These are phyloP conservation scores for Mycena filopes DNA, from an alignment of 768 basidiomycete species.

Conservation along the genomic window DNA sequence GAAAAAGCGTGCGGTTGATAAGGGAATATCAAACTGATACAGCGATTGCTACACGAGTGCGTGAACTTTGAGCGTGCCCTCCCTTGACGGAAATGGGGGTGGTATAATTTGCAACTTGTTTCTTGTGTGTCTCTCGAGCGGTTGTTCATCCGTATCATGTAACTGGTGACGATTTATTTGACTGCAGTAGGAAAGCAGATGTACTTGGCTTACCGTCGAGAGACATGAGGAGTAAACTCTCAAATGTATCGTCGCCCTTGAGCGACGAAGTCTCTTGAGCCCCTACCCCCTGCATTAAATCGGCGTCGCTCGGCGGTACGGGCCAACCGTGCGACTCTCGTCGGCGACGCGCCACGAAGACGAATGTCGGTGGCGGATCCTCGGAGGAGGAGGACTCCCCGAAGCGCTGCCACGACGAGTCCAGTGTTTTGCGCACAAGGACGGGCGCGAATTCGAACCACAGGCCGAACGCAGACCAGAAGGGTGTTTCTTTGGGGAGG, in stretches of 20 bases:
- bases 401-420: slow-evolving; percentile 52
- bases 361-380: slow-evolving; percentile 59
- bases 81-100: too few relatives aligned
- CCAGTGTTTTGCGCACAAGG: slow-evolving; percentile 45
- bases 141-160: too few relatives aligned
- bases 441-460: slow-evolving; percentile 79
- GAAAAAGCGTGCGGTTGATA: slow-evolving; percentile 48
- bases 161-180: slow-evolving; percentile 13
- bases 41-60: slow-evolving; percentile 74
- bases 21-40: slow-evolving; percentile 69
- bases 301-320: slow-evolving; percentile 60
- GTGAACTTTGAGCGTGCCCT: too few relatives aligned
- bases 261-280: slow-evolving; percentile 51
- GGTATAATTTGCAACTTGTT: too few relatives aligned
- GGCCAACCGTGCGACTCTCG: slow-evolving; percentile 67
- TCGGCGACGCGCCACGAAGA: slow-evolving; percentile 71
- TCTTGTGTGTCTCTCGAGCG: too few relatives aligned
- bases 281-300: slow-evolving; percentile 68
- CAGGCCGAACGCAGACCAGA: slow-evolving; percentile 84
- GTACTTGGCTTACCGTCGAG: slow-evolving; percentile 38
- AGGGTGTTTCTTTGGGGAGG: slow-evolving; percentile 74
- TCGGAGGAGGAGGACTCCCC: slow-evolving; percentile 52
- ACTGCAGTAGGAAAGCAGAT: background rate
- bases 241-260: slow-evolving; percentile 78
- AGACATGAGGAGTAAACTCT: slow-evolving; percentile 67